Conservation (phyloP, 148 eudicot genomes). For the Camellia granthamiana region DNA sequence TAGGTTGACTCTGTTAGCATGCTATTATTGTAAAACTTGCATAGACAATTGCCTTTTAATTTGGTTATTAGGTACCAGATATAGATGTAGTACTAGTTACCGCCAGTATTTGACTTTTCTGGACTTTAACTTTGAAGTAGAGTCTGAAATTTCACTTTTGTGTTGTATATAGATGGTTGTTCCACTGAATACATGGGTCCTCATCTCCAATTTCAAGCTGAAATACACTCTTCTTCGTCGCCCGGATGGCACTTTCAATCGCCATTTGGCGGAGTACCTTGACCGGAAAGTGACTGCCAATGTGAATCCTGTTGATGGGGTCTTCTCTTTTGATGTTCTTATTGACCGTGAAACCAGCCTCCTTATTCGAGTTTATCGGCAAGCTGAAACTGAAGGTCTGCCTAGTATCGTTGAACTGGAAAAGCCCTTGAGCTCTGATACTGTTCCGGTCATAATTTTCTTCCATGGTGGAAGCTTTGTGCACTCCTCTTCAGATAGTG, state of each 20-base stretch:
- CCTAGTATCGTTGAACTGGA: conserved; percentile 21
- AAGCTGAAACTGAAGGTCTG: conserved; percentile 14
- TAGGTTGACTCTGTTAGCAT: too few species aligned
- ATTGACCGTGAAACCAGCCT: too few species aligned
- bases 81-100: not conserved
- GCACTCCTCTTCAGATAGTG: conserved; percentile 53
- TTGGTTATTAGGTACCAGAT: not conserved
- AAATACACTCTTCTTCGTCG: conserved; percentile 33
- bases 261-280: conserved; percentile 26
- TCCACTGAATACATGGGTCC: conserved; percentile 33
- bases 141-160: not conserved
- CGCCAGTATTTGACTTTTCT: not conserved
- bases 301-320: conserved; percentile 21
- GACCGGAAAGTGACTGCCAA: conserved; percentile 32
- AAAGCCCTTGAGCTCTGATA: conserved; percentile 35
- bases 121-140: not conserved
- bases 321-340: too few species aligned
- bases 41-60: not conserved
- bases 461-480: conserved; percentile 69
- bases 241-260: conserved; percentile 32
- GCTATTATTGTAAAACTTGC: not conserved
- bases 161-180: conserved; percentile 25
- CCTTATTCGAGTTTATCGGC: conserved; percentile 16
- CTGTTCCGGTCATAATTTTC: conserved; percentile 51
- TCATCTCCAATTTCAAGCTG: conserved; percentile 38